Base-by-base conservation (phyloP, 2,329 filamentous ascomycete genomes). In the Fusarium falciforme region DNA sequence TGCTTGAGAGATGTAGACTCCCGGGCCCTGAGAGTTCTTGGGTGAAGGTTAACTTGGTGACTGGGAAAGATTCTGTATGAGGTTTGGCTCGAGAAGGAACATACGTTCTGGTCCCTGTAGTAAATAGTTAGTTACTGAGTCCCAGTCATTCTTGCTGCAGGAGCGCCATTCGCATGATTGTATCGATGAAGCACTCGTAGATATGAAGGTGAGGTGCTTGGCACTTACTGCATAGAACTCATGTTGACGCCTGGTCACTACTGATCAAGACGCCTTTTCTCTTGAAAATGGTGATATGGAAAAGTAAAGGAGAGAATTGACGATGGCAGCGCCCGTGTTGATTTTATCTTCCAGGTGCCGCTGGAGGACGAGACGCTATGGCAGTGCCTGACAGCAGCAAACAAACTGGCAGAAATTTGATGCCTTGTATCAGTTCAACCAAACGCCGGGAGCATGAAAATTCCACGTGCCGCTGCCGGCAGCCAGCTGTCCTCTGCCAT, bases 1-100 rank as follows among this genome's bases (percentile, higher is more conserved):
- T 59, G 82, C 80, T 77, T 87, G 90, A 40, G 88, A 83, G 64
- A 94, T 88, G 66, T 85, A 88, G 55, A 93, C 84, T 17, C 82
- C 76, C 63, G 83, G 61, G 10, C 62, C 31, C 29, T 62, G 59
- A 12, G 64, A 33, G 17, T 49, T 52, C 69, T 75, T 58, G 27
- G n/a, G 44, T 10, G 22, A 52, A 52, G 40, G 38, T 75, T 22
- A 74, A 66, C 33, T 20, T 36, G n/a, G 9, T 17, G 35, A 25
- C 16, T 17, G 11, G 6, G 17, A 40, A n/a, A 40, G 33, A 12
- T n/a, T 35, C 36, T 6, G 10, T 22, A n/a, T 22, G 20, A 25
- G 17, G 16, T n/a, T 47, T 61, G 40, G 29, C 59, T 20, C 9
- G 29, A 29, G 36, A 55, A 29, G 33, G 33, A 36, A 33, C 72